Evolutionary conservation across 257 asterid genomes (phyloP), one percentile per base, ranked within the genome.

Genomic region (Thymus quinquecostatus): DNA sequence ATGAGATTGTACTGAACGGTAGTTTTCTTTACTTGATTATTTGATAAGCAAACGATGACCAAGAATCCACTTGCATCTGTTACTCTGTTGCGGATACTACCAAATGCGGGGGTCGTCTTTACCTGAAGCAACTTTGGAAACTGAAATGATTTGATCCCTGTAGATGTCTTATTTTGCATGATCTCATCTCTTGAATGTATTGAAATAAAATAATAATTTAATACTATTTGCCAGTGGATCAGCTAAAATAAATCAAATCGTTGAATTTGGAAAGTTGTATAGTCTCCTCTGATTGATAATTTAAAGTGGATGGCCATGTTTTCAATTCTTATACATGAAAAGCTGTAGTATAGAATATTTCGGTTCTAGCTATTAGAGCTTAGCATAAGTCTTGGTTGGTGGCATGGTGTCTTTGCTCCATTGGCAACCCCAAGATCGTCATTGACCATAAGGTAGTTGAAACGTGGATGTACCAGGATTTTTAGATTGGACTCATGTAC

Each of bases 391-490:
- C 60, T 8, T 41, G 14, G 21, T 41, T 63, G 55, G n/a, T 63
- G 41, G 66, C 50, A 45, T 43, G 68, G 53, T 9, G 40, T 43
- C 40, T 11, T 64, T 64, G 43, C 56, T 64, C 13, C 57, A 45
- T 6, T 64, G 29, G 29, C 13, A 48, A 44, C 56, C 57, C 45
- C 56, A 44, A 40, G 12, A 45, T 64, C 2, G 2, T 28, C 41
- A 12, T 30, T 29, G 30, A 47, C 12, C 4, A 11, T 45, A 48
- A 64, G 45, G 32, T 45, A 6, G 55, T 65, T 65, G 2, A 8
- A 11, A 12, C 12, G 13, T 9, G 12, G 9, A 47, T 8, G 8
- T 33, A 2, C 45, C 30, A 47, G 2, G 3, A 6, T 30, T 47
- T 10, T 64, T 43, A 11, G 29, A 10, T 4, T 63, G 68, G 40